phyloP scores from a whole-genome alignment of 2,329 filamentous ascomycete genomes.

The Zymoseptoria passerinii region DNA sequence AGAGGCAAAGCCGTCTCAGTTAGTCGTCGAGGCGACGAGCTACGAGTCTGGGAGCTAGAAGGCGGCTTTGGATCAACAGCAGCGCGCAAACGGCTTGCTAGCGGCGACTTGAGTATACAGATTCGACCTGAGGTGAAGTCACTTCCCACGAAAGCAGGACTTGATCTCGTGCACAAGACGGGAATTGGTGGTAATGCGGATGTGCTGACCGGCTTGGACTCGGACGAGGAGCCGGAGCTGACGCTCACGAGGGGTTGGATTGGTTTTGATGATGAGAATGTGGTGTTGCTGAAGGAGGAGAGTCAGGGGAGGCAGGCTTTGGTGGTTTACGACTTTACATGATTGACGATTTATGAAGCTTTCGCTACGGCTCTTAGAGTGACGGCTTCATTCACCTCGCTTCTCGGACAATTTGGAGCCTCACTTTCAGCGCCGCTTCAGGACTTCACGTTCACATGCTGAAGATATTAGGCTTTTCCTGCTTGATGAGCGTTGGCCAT shows the following conservation, averaged over 20 bases:
- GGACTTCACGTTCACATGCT: no score
- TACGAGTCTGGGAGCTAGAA: conserved; percentile 82
- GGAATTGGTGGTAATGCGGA: neutral
- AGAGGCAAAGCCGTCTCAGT: conserved; percentile 87
- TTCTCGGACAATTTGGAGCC: no score
- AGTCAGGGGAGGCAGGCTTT: conserved; percentile 61
- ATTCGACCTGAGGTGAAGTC: conserved; percentile 29
- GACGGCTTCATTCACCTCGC: no score
- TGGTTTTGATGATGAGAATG: conserved; percentile 84
- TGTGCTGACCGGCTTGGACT: neutral
- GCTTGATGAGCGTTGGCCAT: no score
- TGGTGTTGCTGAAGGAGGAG: conserved; percentile 74
- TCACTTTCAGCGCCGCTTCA: no score
- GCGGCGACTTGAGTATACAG: conserved; percentile 46
- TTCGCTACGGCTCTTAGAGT: no score
- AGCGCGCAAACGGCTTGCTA: conserved; percentile 34
- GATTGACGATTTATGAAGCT: conserved; percentile 12
- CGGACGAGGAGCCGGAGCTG: conserved; percentile 21
- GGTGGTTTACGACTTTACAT: conserved; percentile 82
- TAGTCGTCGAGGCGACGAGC: conserved; percentile 60
- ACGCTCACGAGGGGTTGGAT: conserved; percentile 55
- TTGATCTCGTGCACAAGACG: conserved; percentile 13
- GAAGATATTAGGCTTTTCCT: no score
- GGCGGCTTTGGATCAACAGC: conserved; percentile 49
- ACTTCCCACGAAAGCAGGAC: conserved; percentile 5